These are phyloP conservation scores for Collariella sp. DNA, from an alignment of 495 filamentous ascomycete genomes.

Conservation along the genomic window DNA sequence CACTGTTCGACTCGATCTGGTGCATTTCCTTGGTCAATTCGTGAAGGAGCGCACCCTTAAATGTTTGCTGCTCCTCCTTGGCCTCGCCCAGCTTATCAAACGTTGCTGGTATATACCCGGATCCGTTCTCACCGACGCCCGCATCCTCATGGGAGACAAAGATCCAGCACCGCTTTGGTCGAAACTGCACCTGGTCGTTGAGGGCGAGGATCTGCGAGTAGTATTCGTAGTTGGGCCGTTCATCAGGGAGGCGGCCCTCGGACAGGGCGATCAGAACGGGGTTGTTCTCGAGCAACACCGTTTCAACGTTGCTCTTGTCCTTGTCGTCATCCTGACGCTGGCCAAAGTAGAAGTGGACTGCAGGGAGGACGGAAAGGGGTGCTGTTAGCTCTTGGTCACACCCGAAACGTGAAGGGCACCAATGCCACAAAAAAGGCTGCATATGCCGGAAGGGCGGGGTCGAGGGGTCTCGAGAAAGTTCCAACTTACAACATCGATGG, in stretches of 20 bases:
- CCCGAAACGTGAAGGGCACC: not conserved
- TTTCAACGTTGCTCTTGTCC: slow-evolving; percentile 25
- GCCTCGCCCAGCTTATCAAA: slow-evolving; percentile 28
- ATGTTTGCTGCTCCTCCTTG: slow-evolving; percentile 26
- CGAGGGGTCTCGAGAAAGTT: not conserved
- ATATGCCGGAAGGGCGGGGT: not conserved
- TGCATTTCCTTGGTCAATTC: slow-evolving; percentile 39
- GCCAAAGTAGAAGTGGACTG: slow-evolving; percentile 44
- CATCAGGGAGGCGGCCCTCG: slow-evolving; percentile 37
- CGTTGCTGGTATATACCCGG: slow-evolving; percentile 27
- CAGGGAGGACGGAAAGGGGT: slow-evolving; percentile 11
- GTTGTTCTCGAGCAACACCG: slow-evolving; percentile 46
- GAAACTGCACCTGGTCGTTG: slow-evolving; percentile 32
- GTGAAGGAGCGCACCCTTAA: slow-evolving; percentile 34
- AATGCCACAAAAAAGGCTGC: slow-evolving; percentile 7
- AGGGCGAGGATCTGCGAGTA: slow-evolving; percentile 37
- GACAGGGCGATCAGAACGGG: slow-evolving; percentile 44
- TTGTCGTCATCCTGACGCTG: slow-evolving; percentile 12
- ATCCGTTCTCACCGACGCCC: slow-evolving; percentile 26
- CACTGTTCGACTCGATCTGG: slow-evolving; percentile 36
- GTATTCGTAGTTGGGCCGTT: slow-evolving; percentile 45
- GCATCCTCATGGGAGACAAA: slow-evolving; percentile 37
- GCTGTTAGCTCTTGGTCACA: slow-evolving; percentile 10
- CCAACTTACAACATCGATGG: slow-evolving; percentile 24
- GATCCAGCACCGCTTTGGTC: slow-evolving; percentile 39